Percentiles rank a stretch among this genome's conserved stretches.
Conservation (phyloP, 1,139 yeast genomes). For the Sugiyamaella xylanicola region DNA sequence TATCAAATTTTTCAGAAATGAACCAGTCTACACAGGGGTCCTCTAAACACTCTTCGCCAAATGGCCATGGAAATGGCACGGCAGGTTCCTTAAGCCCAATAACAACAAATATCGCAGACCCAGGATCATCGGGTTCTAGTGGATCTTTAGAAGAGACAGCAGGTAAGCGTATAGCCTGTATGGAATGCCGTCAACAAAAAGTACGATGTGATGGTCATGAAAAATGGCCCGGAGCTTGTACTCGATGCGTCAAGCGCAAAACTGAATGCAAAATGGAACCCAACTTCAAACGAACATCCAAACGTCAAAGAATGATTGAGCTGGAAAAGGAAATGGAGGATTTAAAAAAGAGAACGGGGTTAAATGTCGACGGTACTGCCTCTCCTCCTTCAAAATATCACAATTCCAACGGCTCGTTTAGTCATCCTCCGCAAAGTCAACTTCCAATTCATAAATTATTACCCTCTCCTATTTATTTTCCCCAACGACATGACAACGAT, state of each 20-base stretch:
- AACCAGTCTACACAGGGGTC: neutral
- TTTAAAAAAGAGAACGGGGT: constrained; percentile 38
- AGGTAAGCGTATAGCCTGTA: constrained; percentile 78
- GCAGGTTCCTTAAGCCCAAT: constrained; percentile 8
- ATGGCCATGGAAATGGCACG: neutral
- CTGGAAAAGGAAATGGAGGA: constrained; percentile 78
- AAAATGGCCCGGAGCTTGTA: constrained; percentile 75
- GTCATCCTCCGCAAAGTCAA: constrained; percentile 11
- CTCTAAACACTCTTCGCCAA: neutral
- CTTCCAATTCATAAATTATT: constrained; percentile 20
- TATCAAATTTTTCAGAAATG: neutral
- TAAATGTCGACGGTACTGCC: constrained; percentile 34
- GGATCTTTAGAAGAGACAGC: constrained; percentile 21
- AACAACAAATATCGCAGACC: constrained; percentile 10
- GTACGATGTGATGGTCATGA: constrained; percentile 85
- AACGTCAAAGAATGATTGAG: constrained; percentile 73
- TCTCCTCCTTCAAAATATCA: constrained; percentile 7
- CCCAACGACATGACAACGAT: constrained; percentile 13
- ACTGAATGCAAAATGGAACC: constrained; percentile 71
- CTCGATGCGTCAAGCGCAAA: constrained; percentile 72
- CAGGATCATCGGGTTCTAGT: constrained; percentile 20
- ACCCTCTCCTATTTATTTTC: constrained; percentile 18
- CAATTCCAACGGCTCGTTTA: neutral
- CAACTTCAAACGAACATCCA: constrained; percentile 85
- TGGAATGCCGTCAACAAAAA: constrained; percentile 95